phyloP scores from a whole-genome alignment of 257 asterid species.

The Datura wrightii region DNA sequence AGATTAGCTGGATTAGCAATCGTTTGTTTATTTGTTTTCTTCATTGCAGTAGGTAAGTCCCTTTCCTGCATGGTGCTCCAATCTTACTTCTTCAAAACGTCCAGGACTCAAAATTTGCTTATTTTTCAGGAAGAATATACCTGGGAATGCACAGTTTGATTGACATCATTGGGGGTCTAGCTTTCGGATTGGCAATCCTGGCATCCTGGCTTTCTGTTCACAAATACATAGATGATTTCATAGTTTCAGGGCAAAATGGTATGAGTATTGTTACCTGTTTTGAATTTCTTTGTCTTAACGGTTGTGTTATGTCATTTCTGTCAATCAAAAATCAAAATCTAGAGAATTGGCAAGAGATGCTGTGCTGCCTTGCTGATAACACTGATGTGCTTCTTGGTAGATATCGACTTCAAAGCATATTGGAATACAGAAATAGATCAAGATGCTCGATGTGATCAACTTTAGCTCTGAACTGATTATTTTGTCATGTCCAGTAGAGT shows the following conservation, averaged over 20 bases:
- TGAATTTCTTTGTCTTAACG: background rate
- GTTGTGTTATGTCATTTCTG: background rate
- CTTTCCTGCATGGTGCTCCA: constrained; percentile 29
- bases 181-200: constrained; percentile 72
- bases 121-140: constrained; percentile 78
- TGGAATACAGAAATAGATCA: background rate
- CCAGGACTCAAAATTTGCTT: constrained; percentile 25
- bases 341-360: background rate
- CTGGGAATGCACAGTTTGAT: constrained; percentile 96
- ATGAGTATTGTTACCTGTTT: constrained; percentile 31
- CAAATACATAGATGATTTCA: constrained; percentile 62
- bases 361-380: background rate
- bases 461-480: background rate
- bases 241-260: constrained; percentile 88
- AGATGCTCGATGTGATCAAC: background rate
- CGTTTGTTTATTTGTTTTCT: constrained; percentile 66
- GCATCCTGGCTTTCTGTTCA: constrained; percentile 77
- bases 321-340: background rate
- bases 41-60: constrained; percentile 73
- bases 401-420: constrained; percentile 1
- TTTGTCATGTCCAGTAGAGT: background rate
- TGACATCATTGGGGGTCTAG: constrained; percentile 78
- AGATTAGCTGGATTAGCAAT: constrained; percentile 51
- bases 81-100: constrained; percentile 32
- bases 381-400: constrained; percentile 17